These are phyloP conservation scores for Cyclotella atomus DNA, from an alignment of 108 stramenopile species.

Conservation along the genomic window DNA sequence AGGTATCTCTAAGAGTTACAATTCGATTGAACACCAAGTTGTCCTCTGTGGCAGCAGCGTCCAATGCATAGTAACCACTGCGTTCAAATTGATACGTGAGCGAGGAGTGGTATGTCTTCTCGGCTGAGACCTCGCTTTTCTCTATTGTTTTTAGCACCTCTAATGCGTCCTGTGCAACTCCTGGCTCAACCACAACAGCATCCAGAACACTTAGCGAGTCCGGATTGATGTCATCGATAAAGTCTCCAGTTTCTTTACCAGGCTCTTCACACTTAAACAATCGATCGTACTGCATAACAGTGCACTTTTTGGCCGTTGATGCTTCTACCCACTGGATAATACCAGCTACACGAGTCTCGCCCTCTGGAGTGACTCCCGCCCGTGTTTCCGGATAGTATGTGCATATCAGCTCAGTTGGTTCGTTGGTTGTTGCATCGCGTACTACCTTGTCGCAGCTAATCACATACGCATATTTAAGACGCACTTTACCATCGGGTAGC, in stretches of 20 bases:
- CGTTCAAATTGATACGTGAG: constrained; percentile 91
- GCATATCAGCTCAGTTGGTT: constrained; percentile 79
- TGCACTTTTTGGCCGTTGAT: constrained; percentile 62
- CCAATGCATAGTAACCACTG: constrained; percentile 87
- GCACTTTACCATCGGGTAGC: constrained; percentile 71
- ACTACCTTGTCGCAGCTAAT: constrained; percentile 84
- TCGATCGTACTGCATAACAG: constrained; percentile 86
- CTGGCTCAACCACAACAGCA: constrained; percentile 77
- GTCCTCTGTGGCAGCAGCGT: constrained; percentile 59
- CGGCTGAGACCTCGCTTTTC: background rate
- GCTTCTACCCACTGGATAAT: constrained; percentile 94
- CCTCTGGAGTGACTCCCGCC: constrained; percentile 84
- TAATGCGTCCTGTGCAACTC: constrained; percentile 64
- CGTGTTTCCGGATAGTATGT: constrained; percentile 79
- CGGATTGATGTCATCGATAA: constrained; percentile 81
- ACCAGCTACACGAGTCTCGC: constrained; percentile 83
- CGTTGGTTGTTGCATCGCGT: constrained; percentile 71
- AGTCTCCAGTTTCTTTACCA: constrained; percentile 80
- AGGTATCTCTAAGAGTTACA: constrained; percentile 85
- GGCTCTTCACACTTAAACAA: constrained; percentile 87
- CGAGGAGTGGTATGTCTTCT: constrained; percentile 53
- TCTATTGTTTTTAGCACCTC: constrained; percentile 19
- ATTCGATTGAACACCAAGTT: constrained; percentile 89
- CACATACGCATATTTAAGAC: constrained; percentile 91
- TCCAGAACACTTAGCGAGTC: constrained; percentile 73